Percentiles rank a stretch among this genome's conserved stretches.
Conservation (phyloP, 495 filamentous ascomycete species). For the Xylaria sp. region DNA sequence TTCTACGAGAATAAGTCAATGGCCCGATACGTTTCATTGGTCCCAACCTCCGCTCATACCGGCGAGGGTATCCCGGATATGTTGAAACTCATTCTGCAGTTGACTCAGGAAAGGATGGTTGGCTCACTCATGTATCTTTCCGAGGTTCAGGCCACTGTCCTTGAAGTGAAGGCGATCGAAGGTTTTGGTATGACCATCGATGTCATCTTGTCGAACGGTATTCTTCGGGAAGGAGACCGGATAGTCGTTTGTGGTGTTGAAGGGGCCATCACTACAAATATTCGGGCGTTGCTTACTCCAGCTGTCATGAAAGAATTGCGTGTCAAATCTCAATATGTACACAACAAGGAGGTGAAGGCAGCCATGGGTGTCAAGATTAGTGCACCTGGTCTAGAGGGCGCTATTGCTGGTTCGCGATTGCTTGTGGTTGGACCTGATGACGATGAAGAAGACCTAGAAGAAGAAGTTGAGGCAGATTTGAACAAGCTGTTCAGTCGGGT, state of each 20-base stretch:
- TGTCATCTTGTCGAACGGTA: slow-evolving; percentile 95
- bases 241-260: slow-evolving; percentile 95
- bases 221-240: slow-evolving; percentile 91
- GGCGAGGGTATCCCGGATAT: slow-evolving; percentile 99
- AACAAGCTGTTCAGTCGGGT: slow-evolving; percentile 89
- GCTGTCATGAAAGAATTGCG: slow-evolving; percentile 93
- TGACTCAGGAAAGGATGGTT: slow-evolving; percentile 98
- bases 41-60: slow-evolving; percentile 96
- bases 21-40: slow-evolving; percentile 89
- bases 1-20: slow-evolving; percentile 98
- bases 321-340: slow-evolving; percentile 91
- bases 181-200: slow-evolving; percentile 99
- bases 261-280: slow-evolving; percentile 91
- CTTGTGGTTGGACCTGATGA: slow-evolving; percentile 94
- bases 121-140: slow-evolving; percentile 97
- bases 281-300: slow-evolving; percentile 94
- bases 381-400: slow-evolving; percentile 92
- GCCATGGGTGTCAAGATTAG: slow-evolving; percentile 98
- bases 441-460: slow-evolving; percentile 93
- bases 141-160: slow-evolving; percentile 95
- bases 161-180: slow-evolving; percentile 99
- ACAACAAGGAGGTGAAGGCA: slow-evolving; percentile 99
- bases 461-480: slow-evolving; percentile 95
- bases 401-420: slow-evolving; percentile 95
- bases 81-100: slow-evolving; percentile 89